phyloP scores from a whole-genome alignment of 2,329 filamentous ascomycete species.

The Nannizziopsis arthrosporioides region DNA sequence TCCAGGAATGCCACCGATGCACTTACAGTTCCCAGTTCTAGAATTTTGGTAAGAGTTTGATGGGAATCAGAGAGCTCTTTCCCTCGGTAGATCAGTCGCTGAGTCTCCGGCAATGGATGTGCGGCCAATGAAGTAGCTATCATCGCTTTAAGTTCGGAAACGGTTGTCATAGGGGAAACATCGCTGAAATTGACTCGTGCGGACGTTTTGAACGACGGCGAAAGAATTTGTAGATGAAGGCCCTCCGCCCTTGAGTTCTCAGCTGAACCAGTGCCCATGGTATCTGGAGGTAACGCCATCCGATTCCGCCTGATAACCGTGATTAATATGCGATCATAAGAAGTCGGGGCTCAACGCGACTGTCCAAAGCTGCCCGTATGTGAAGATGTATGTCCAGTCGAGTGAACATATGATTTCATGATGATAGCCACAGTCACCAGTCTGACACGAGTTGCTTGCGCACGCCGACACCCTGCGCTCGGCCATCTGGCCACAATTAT shows the following conservation, averaged over 20 bases:
- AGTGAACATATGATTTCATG: too few species aligned
- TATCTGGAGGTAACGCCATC: background rate
- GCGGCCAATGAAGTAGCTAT: conserved; percentile 41
- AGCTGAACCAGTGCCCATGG: background rate
- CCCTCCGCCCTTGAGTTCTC: background rate
- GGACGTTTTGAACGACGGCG: conserved; percentile 30
- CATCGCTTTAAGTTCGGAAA: conserved; percentile 42
- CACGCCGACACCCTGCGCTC: too few species aligned
- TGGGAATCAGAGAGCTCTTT: conserved; percentile 41
- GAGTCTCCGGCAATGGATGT: conserved; percentile 35
- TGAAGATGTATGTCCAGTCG: too few species aligned
- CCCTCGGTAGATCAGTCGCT: conserved; percentile 49
- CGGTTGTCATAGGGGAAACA: conserved; percentile 32
- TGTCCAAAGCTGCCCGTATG: too few species aligned
- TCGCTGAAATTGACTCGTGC: conserved; percentile 29
- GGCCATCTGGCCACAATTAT: background rate
- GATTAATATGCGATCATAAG: too few species aligned
- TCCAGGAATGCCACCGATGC: background rate
- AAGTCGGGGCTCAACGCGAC: too few species aligned
- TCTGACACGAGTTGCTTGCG: too few species aligned
- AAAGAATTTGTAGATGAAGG: conserved; percentile 29
- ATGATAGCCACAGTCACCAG: too few species aligned
- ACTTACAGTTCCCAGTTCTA: conserved; percentile 42
- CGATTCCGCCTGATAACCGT: too few species aligned
- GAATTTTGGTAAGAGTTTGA: conserved; percentile 38